phyloP scores from a whole-genome alignment of 257 asterid species.

The Cordia subcordata region DNA sequence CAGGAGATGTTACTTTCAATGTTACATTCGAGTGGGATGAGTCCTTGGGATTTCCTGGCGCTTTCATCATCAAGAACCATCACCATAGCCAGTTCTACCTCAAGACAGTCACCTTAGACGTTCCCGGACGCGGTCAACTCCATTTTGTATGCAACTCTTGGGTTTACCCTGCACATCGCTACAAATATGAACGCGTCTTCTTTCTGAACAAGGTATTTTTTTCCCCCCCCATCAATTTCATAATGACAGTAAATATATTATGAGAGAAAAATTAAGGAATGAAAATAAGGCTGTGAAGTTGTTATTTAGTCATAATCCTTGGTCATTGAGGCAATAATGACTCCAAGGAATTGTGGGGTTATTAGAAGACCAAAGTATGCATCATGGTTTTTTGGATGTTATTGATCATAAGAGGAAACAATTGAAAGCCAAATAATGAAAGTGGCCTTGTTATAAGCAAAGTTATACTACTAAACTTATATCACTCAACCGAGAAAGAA shows the following conservation, averaged over 20 bases:
- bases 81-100: conserved; percentile 75
- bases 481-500: too few relatives aligned
- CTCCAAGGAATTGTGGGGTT: too few relatives aligned
- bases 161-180: conserved; percentile 71
- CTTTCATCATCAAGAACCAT: conserved; percentile 53
- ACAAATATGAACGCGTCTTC: conserved; percentile 60
- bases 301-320: neutral
- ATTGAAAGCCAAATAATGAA: too few relatives aligned
- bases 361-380: too few relatives aligned
- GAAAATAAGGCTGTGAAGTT: too few relatives aligned
- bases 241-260: too few relatives aligned
- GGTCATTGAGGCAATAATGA: neutral
- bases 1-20: conserved; percentile 42
- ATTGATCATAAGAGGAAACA: too few relatives aligned
- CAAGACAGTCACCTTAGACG: conserved; percentile 54
- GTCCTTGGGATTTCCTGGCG: conserved; percentile 69
- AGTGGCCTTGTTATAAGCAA: too few relatives aligned
- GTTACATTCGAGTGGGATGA: conserved; percentile 66
- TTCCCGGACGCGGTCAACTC: conserved; percentile 58
- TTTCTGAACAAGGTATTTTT: conserved; percentile 63
- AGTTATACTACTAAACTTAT: too few relatives aligned
- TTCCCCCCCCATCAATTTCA: neutral
- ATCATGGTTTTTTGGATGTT: too few relatives aligned
- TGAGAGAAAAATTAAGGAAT: too few relatives aligned
- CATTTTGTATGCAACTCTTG: conserved; percentile 80